Base-by-base conservation (phyloP, 345 rosid species). In the Moricandia arvensis region DNA sequence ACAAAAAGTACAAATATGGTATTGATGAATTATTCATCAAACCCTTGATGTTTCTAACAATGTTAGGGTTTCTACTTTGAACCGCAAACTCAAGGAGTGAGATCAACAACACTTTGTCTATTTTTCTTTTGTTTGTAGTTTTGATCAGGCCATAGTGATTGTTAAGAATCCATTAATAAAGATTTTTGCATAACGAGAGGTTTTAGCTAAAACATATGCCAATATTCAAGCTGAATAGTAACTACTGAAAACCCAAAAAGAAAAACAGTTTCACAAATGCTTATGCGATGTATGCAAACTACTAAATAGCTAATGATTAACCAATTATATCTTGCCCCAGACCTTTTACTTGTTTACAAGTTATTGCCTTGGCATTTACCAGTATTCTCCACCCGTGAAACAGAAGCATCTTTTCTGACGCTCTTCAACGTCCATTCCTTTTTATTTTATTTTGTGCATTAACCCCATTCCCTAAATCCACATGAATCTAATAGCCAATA, bases 21-120 rank as follows among this genome's bases (percentile, higher is more conserved):
- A 65, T 86, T 53, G 84, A 87, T 41, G 90, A 58, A 83, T 89
- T 7, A 63, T 87, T 49, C 74, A 41, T n/a, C 86, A 91, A 69
- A 81, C 96, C 30, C 69, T 87, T 33, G 59, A 64, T 31, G 71
- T 80, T 38, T 86, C 87, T 63, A 61, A 74, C 4, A 73, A 66
- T 66, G 76, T 54, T 30, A 83, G 86, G 38, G 83, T 87, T 70
- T 83, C 34, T 65, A 49, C 71, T 17, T 71, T 71, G 26, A 59
- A 47, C 43, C 27, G 34, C 24, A 63, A 63, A 47, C 66, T 41
- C 61, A 33, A 63, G 10, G 6, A 33, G 4, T 63, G 47, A 57
- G 59, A 26, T n/a, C 24, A 21, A 21, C 24, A 21, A 21, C 24
- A 0, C 1, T 21, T 21, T 21, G 1, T 21, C 24, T 21, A 21